Base-by-base conservation (phyloP, 202 grass and related monocot genomes). In the Elaeis oleifera region DNA sequence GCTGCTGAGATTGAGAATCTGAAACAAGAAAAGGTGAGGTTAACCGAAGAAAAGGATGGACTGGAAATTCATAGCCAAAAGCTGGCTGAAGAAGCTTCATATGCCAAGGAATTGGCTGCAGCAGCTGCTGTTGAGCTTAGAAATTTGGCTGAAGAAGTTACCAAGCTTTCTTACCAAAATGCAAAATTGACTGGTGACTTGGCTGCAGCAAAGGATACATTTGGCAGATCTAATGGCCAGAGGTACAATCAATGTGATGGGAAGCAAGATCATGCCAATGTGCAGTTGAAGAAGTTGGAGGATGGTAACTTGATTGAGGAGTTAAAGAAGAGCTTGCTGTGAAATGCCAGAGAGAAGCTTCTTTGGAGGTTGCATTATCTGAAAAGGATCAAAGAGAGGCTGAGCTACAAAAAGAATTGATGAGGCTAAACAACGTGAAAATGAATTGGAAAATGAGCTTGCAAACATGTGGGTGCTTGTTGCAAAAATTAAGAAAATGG, bases 121-220 rank as follows among this genome's bases (percentile, higher is more conserved):
- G 92, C 92, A 2, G 92, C 92, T 48, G 92, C 92, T 50, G 54
- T 91, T 74, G 92, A 97, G 77, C 79, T 97, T 25, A 91, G 88
- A 62, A 97, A 97, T 67, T 76, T 97, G 56, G 92, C 92, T 18
- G 92, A 97, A 86, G 92, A 97, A 79, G 88, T 97, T 59, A 97
- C 92, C n/a, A 87, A 86, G 54, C 82, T 97, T 62, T 91, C 92
- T 59, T 97, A 91, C 71, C 84, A 89, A 79, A 97, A 97, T 66
- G 79, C 87, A 52, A 97, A 84, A 53, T 64, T 97, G 75, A 84
- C 39, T 19, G 26, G 72, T 53, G 81, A 94, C 23, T 85, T 88
- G 58, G 76, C 60, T 69, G 67, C 71, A 25, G 61, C 72, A 54
- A 81, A 89, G 80, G 81, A 89, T 58, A 44, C 39, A 25, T 67